Evolutionary conservation across 148 eudicot genomes (phyloP).

Genomic region (Cornus controversa): DNA sequence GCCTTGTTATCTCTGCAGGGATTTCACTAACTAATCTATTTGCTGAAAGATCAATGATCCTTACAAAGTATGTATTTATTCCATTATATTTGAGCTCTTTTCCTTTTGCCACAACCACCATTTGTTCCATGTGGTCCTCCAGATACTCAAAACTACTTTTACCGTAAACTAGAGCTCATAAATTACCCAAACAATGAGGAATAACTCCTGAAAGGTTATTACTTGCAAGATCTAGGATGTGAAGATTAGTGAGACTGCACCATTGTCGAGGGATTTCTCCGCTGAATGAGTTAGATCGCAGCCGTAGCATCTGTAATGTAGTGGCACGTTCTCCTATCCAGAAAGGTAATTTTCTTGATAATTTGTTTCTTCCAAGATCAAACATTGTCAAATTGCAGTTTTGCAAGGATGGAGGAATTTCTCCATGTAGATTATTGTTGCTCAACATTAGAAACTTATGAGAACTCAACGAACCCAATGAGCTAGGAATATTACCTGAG

Average conservation of each 20-base stretch:
- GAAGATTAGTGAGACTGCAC: background rate
- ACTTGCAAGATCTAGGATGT: background rate
- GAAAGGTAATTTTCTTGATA: background rate
- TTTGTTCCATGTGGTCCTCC: background rate
- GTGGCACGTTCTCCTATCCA: background rate
- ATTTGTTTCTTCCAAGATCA: background rate
- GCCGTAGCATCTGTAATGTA: background rate
- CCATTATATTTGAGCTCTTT: background rate
- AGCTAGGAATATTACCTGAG: constrained; percentile 20
- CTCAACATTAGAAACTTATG: constrained; percentile 16
- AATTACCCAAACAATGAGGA: background rate
- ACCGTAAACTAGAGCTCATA: background rate
- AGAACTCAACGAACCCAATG: constrained; percentile 10
- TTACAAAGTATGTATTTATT: background rate
- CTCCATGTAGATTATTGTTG: constrained; percentile 21
- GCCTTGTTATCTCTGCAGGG: too few relatives aligned
- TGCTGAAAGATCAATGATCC: background rate
- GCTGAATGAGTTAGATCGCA: background rate
- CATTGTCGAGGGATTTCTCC: background rate
- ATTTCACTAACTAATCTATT: background rate
- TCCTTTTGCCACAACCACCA: background rate
- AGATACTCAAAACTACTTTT: too few relatives aligned
- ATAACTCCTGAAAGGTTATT: background rate
- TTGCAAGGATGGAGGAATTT: constrained; percentile 15
- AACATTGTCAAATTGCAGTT: background rate